phyloP scores from a whole-genome alignment of 768 basidiomycete genomes.

The Amanita rubescens region DNA sequence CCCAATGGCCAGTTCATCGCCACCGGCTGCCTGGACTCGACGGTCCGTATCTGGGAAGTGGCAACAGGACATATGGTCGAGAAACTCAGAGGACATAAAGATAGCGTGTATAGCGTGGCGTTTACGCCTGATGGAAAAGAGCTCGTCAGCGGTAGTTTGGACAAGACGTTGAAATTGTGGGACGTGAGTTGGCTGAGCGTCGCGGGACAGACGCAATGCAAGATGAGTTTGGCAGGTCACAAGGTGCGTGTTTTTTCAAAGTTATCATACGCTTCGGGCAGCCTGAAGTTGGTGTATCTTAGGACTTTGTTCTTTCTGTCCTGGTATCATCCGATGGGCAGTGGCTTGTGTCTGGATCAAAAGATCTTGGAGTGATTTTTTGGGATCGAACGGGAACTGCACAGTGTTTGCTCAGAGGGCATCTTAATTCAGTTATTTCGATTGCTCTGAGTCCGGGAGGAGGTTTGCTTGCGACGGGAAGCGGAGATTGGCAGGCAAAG shows the following conservation, averaged over 20 bases:
- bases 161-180: conserved; percentile 86
- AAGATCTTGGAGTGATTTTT: conserved; percentile 94
- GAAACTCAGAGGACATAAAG: conserved; percentile 45
- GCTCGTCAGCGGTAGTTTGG: conserved; percentile 86
- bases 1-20: conserved; percentile 63
- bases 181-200: conserved; percentile 68
- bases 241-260: conserved; percentile 45
- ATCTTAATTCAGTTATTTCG: conserved; percentile 50
- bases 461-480: conserved; percentile 42
- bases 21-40: conserved; percentile 65
- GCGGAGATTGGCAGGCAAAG: conserved; percentile 47
- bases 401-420: conserved; percentile 87
- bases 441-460: conserved; percentile 41
- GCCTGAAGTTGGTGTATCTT: conserved; percentile 12
- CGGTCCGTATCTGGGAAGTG: conserved; percentile 79
- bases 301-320: conserved; percentile 53
- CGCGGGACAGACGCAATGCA: conserved; percentile 33
- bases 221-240: conserved; percentile 85
- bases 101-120: conserved; percentile 35
- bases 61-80: conserved; percentile 57
- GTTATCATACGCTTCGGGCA: background rate
- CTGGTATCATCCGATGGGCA: conserved; percentile 84
- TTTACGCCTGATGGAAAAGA: conserved; percentile 91
- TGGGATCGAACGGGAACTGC: conserved; percentile 74
- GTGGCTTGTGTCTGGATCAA: conserved; percentile 89